phyloP scores from a whole-genome alignment of 306 rosid genomes.

The Malus fusca region DNA sequence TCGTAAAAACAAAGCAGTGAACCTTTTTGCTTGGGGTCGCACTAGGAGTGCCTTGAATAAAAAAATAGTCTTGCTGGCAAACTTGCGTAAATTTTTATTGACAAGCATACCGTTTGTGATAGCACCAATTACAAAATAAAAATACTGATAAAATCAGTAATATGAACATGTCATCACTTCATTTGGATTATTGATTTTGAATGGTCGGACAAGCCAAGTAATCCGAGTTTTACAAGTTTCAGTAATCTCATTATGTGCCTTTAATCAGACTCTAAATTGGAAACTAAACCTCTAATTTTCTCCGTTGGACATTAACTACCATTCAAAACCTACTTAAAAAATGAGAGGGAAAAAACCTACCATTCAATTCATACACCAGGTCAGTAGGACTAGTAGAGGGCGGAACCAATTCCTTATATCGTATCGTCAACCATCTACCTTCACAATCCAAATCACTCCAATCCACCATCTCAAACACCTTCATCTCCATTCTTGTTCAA shows the following conservation, averaged over 20 bases:
- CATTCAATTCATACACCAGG: not conserved
- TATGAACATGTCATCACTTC: too few relatives aligned
- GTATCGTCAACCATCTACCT: not conserved
- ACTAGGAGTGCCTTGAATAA: too few relatives aligned
- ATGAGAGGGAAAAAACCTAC: conserved; percentile 3
- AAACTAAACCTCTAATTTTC: not conserved
- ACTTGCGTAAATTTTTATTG: too few relatives aligned
- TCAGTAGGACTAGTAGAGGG: not conserved
- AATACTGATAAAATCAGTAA: too few relatives aligned
- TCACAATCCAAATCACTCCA: not conserved
- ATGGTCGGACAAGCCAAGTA: not conserved
- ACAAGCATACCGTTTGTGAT: too few relatives aligned
- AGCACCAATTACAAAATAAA: too few relatives aligned
- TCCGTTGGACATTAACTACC: not conserved
- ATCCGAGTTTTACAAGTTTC: too few relatives aligned
- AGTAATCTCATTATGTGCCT: not conserved
- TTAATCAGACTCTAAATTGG: not conserved
- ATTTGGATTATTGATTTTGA: too few relatives aligned
- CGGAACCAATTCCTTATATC: not conserved
- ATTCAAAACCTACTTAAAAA: not conserved
- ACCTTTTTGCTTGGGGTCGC: too few relatives aligned
- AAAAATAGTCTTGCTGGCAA: too few relatives aligned
- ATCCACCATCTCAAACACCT: not conserved
- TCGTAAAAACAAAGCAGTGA: too few relatives aligned
- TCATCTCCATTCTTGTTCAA: not conserved